Percentiles rank a stretch among this genome's conserved stretches.
phyloP scores from a whole-genome alignment of 2,329 filamentous ascomycete species.

The Fusarium foetens region DNA sequence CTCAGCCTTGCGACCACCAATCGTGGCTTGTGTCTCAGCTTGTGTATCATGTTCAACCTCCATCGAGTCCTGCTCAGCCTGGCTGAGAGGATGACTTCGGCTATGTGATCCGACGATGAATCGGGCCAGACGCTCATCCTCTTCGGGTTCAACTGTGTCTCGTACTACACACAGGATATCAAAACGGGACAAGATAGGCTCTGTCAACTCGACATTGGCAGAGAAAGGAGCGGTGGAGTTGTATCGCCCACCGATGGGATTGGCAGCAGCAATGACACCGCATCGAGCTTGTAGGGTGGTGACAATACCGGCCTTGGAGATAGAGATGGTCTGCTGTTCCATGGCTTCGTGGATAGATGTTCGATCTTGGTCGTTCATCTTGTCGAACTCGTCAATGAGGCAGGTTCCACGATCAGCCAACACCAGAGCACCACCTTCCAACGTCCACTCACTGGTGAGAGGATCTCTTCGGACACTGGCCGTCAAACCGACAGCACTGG shows the following conservation, averaged over 20 bases:
- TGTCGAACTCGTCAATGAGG: conserved; percentile 98
- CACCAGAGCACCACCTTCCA: conserved; percentile 95
- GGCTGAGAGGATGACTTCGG: conserved; percentile 79
- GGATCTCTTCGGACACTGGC: conserved; percentile 96
- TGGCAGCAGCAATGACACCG: conserved; percentile 95
- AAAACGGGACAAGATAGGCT: conserved; percentile 97
- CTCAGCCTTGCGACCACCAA: conserved; percentile 48
- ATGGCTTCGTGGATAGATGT: conserved; percentile 99
- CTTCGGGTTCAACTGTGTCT: conserved; percentile 90
- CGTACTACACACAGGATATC: conserved; percentile 96
- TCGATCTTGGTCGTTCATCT: conserved; percentile 99
- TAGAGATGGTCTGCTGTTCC: conserved; percentile 99
- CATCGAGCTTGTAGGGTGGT: conserved; percentile 96
- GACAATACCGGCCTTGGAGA: conserved; percentile 98
- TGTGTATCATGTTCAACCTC: conserved; percentile 68
- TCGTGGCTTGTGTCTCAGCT: conserved; percentile 49
- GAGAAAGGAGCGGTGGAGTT: conserved; percentile 97
- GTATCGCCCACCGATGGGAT: conserved; percentile 95
- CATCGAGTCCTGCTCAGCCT: conserved; percentile 65
- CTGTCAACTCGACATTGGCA: conserved; percentile 94
- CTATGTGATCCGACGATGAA: conserved; percentile 97
- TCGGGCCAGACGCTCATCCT: conserved; percentile 91
- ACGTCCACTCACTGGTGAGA: conserved; percentile 94
- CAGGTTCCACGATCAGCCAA: conserved; percentile 95
- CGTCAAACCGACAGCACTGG: conserved; percentile 96